Base-by-base conservation (phyloP, 2,329 filamentous ascomycete species). In the Cryphonectria radicalis region DNA sequence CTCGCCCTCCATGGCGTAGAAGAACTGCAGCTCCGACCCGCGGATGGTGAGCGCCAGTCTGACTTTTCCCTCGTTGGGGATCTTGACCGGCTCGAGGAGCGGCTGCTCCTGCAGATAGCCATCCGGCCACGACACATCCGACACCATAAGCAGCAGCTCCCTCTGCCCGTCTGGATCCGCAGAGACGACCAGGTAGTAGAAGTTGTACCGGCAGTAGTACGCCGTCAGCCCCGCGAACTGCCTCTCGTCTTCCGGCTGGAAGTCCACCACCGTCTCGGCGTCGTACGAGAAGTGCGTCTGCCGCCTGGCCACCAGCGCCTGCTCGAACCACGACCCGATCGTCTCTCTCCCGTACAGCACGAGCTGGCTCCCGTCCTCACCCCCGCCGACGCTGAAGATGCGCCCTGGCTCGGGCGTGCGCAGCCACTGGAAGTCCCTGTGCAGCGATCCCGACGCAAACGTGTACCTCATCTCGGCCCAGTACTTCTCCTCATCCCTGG, bases 141-240 rank as follows among this genome's bases (percentile, higher is more conserved):
- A 90, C 28, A 81, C 83, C 76, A 89, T 78, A 70, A 90, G 84
- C 22, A 89, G 82, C 10, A 91, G 80, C 77, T 91, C 88, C 13
- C 89, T 84, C 73, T 86, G 80, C 0, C 88, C 88, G 68, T 89
- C 84, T 0, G 84, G 80, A 74, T 88, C 80, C 0, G 88, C 88
- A 3, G 88, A 88, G 1, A 91, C 86, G 0, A 87, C 84, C 7
- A 91, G 81, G 74, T 90, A 91, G 81, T 89, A 90, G 79, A 90
- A 91, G 78, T 91, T 91, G 80, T 83, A 90, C 4, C 88, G 87
- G 76, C 85, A 88, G 79, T 91, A 91, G 78, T 91, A 91, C 0
- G 87, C 87, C 17, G 86, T 87, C 10, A 91, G 79, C 0, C 89
- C 89, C 0, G 89, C 88, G 72, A 89, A 90, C 74, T 90, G 84